Evolutionary conservation across 768 basidiomycete species (phyloP).

Genomic region (Rhodotorula paludigena): DNA sequence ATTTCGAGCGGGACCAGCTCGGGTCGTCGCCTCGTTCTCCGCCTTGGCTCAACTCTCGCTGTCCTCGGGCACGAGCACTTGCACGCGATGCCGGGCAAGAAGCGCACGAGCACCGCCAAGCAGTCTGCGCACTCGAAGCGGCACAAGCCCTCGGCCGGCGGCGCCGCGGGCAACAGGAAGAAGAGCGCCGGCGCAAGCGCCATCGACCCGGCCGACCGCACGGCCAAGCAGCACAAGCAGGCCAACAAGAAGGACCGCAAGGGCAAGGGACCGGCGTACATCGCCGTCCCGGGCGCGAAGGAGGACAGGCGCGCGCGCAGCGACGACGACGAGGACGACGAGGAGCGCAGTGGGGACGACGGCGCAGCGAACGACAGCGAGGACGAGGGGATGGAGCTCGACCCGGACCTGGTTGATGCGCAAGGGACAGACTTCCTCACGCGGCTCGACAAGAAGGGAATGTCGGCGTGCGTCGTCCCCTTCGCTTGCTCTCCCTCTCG

Average conservation of each 20-base stretch:
- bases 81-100: slow-evolving; percentile 23
- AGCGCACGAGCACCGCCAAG: slow-evolving; percentile 15
- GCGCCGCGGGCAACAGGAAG: not conserved
- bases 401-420: slow-evolving; percentile 58
- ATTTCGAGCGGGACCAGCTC: not conserved
- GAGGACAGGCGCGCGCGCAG: not conserved
- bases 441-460: slow-evolving; percentile 68
- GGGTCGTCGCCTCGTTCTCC: too few relatives aligned
- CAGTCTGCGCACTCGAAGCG: slow-evolving; percentile 23
- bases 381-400: slow-evolving; percentile 62
- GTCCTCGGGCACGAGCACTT: not conserved
- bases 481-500: too few relatives aligned
- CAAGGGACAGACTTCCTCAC: slow-evolving; percentile 56
- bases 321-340: not conserved
- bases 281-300: slow-evolving; percentile 8
- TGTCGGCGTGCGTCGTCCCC: slow-evolving; percentile 61
- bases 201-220: not conserved
- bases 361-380: slow-evolving; percentile 46
- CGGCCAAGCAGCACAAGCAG: not conserved
- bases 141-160: slow-evolving; percentile 16
- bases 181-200: not conserved
- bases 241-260: slow-evolving; percentile 37
- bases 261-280: slow-evolving; percentile 34
- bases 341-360: not conserved
- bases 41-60: not conserved